phyloP scores from a whole-genome alignment of 768 basidiomycete species.

The Russula abietina region DNA sequence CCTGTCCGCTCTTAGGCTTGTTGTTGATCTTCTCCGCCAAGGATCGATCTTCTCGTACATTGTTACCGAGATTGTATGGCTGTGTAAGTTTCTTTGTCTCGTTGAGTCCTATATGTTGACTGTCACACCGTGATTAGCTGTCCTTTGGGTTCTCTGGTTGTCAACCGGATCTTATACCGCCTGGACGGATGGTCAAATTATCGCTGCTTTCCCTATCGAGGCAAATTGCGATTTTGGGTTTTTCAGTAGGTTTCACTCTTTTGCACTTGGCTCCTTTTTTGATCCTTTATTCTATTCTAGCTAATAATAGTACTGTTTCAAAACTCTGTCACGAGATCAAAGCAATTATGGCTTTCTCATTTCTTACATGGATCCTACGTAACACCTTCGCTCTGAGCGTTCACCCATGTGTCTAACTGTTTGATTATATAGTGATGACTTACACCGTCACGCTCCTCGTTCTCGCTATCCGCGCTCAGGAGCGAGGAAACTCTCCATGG shows the following conservation, averaged over 20 bases:
- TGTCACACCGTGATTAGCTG: conserved; percentile 25
- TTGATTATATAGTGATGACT: conserved; percentile 29
- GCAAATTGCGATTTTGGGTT: conserved; percentile 22
- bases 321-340: conserved; percentile 32
- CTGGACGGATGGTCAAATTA: conserved; percentile 2
- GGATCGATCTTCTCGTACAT: conserved; percentile 39
- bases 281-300: background rate
- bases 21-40: conserved; percentile 33
- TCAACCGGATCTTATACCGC: conserved; percentile 33
- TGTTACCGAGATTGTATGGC: conserved; percentile 34
- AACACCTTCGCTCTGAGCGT: background rate
- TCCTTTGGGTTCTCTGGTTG: conserved; percentile 39
- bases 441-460: conserved; percentile 30
- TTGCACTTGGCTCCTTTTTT: background rate
- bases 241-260: background rate
- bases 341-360: conserved; percentile 35
- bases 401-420: background rate
- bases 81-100: conserved; percentile 30
- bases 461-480: conserved; percentile 29
- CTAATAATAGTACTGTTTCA: background rate
- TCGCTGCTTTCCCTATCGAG: background rate
- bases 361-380: conserved; percentile 35
- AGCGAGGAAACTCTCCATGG: conserved; percentile 33
- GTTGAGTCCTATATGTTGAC: background rate
- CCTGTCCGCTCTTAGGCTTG: conserved; percentile 27